Conservation (phyloP, 139 green algal species). For the Haematococcus sp. region DNA sequence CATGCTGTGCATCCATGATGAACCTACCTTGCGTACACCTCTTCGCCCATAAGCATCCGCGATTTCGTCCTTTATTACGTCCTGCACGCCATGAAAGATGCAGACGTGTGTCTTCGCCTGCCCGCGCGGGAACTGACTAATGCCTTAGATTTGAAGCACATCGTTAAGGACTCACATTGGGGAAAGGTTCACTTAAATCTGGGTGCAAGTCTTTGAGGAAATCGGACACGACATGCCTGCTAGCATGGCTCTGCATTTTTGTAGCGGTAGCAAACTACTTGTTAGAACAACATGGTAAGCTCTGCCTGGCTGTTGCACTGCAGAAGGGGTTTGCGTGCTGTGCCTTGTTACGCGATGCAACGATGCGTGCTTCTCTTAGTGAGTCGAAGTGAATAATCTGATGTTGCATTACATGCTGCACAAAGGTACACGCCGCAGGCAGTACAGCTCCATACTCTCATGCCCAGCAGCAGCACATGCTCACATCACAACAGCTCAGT, state of each 20-base stretch:
- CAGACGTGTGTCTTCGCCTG: background rate
- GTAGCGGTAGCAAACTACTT: background rate
- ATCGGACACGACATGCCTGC: constrained; percentile 28
- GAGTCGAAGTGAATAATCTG: no score
- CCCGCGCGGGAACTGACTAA: background rate
- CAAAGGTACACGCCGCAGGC: no score
- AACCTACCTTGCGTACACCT: constrained; percentile 26
- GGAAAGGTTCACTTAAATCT: constrained; percentile 33
- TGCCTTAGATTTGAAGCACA: background rate
- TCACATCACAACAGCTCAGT: no score
- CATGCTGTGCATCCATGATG: no score
- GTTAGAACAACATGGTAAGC: no score
- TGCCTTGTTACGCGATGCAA: no score
- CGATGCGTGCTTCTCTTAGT: no score
- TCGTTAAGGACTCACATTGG: constrained; percentile 6
- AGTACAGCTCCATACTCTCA: no score
- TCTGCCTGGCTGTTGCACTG: no score
- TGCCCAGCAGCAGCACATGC: no score
- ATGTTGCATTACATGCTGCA: no score
- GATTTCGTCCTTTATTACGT: constrained; percentile 32
- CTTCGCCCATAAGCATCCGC: constrained; percentile 33
- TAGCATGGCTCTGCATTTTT: constrained; percentile 38
- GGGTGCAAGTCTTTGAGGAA: constrained; percentile 36
- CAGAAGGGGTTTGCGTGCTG: no score
- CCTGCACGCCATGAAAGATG: constrained; percentile 11